Evolutionary conservation across 495 filamentous ascomycete genomes (phyloP), one percentile per base, ranked within the genome.

Genomic region (Hapsidospora chrysogenum): DNA sequence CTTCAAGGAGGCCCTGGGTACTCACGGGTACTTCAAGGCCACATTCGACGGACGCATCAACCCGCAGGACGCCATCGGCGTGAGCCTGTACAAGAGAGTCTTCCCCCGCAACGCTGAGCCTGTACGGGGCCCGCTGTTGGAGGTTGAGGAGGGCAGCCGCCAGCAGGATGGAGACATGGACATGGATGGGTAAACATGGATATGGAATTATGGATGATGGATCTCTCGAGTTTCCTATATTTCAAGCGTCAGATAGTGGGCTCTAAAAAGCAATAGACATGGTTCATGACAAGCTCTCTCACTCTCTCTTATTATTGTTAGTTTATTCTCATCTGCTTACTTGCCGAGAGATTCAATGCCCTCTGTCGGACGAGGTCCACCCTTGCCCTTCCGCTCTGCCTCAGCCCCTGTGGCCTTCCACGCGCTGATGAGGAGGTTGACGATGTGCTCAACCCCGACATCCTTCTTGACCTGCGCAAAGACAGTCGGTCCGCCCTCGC

Each of bases 1-100:
- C 46, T 74, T 96, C 57, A 93, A 92, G 63, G 89, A 97, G 63
- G 68, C 76, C 44, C 59, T 97, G 41, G 89, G 89, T 47, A 97
- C 89, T 18, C 89, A 97, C 58, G 89, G 89, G 32, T 97, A 96
- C 63, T 96, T 96, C 66, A 97, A 97, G 70, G 87, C 86, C 4
- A 92, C 80, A 15, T 97, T 97, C 61, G 92, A 97, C 56, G 84
- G 77, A 17, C 81, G 76, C 52, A 83, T 96, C 53, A 93, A 93
- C 57, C 85, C 89, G 4, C 79, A 92, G 56, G 89, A 97, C 53
- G 72, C 84, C 4, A 73, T 97, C 26, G 92, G 82, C 23, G 79
- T 96, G 41, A 86, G 80, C 65, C 49, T 95, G 52, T 93, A 92
- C 56, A 95, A 95, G 74, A 63, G 86, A 29, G 78, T 93, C 29